Conservation (phyloP, 352 stramenopile genomes). For the Plasmopara halstedii region DNA sequence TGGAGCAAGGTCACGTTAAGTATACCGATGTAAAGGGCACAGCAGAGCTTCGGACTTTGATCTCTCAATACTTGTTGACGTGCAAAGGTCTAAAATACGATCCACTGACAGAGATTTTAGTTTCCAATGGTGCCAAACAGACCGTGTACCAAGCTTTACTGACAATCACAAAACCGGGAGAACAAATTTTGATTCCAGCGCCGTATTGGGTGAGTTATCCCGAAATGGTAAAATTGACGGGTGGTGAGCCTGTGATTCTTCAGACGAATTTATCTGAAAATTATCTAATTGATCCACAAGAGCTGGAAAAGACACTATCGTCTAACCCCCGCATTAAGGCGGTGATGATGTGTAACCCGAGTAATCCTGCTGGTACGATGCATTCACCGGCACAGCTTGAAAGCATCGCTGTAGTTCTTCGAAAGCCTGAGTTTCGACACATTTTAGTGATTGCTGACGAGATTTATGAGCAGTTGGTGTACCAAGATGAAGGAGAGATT, state of each 20-base stretch:
- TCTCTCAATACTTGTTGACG: conserved; percentile 84
- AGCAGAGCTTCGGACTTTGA: conserved; percentile 78
- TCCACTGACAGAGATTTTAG: conserved; percentile 87
- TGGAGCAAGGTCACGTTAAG: conserved; percentile 78
- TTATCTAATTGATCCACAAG: conserved; percentile 74
- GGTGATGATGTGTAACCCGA: conserved; percentile 96
- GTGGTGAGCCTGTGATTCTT: conserved; percentile 87
- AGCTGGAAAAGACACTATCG: conserved; percentile 67
- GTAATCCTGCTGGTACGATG: conserved; percentile 89
- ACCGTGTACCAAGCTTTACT: conserved; percentile 91
- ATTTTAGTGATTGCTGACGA: conserved; percentile 90
- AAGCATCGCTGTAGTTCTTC: conserved; percentile 45
- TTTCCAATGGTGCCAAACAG: conserved; percentile 96
- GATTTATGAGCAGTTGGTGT: conserved; percentile 95
- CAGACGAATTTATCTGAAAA: conserved; percentile 81
- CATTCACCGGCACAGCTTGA: conserved; percentile 53
- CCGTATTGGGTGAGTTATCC: conserved; percentile 97
- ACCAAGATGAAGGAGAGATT: conserved; percentile 63
- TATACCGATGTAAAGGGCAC: conserved; percentile 95
- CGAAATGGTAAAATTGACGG: conserved; percentile 92
- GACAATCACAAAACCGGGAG: conserved; percentile 83
- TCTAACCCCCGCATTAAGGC: conserved; percentile 69
- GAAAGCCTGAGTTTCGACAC: conserved; percentile 56
- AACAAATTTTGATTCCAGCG: conserved; percentile 93
- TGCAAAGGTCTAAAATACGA: conserved; percentile 90